Percentiles rank a stretch among this genome's conserved stretches.
Evolutionary conservation across 805 yeast species (phyloP).

Genomic region (Kodamaea leandrae): DNA sequence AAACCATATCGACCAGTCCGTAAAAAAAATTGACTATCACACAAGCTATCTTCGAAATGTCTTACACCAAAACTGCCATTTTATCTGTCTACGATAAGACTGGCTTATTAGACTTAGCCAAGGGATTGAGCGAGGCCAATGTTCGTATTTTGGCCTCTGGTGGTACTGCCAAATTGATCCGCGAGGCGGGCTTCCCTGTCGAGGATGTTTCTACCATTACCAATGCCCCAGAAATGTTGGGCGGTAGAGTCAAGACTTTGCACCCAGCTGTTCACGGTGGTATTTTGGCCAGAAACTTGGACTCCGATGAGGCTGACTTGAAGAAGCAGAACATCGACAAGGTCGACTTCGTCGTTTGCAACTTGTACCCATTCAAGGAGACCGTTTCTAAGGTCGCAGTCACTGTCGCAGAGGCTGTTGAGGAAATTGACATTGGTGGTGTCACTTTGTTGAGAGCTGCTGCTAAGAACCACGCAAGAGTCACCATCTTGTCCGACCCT

Average conservation of each 20-base stretch:
- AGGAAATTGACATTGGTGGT: slow-evolving; percentile 96
- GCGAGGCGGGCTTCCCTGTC: slow-evolving; percentile 98
- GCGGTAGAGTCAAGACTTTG: slow-evolving; percentile 96
- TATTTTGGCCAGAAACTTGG: slow-evolving; percentile 90
- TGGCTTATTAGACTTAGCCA: slow-evolving; percentile 92
- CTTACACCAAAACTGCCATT: slow-evolving; percentile 79
- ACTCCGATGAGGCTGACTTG: slow-evolving; percentile 85
- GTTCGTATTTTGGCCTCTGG: slow-evolving; percentile 96
- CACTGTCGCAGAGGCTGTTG: slow-evolving; percentile 95
- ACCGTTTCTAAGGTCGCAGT: slow-evolving; percentile 94
- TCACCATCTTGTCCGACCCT: slow-evolving; percentile 93
- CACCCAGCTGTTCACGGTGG: slow-evolving; percentile 99
- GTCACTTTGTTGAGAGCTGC: slow-evolving; percentile 97
- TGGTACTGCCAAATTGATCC: slow-evolving; percentile 90
- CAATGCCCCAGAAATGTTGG: slow-evolving; percentile 98
- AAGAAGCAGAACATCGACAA: slow-evolving; percentile 87
- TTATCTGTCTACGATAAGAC: slow-evolving; percentile 97
- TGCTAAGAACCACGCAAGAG: slow-evolving; percentile 96
- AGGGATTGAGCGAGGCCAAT: slow-evolving; percentile 84
- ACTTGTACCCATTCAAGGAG: slow-evolving; percentile 97
- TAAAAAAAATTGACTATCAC: slow-evolving; percentile 3
- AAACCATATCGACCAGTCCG: slow-evolving; percentile 6
- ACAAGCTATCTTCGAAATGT: slow-evolving; percentile 2
- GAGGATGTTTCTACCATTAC: slow-evolving; percentile 94
- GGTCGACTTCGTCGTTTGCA: slow-evolving; percentile 96